Percentiles rank a stretch among this genome's conserved stretches.
phyloP scores from a whole-genome alignment of 2,329 filamentous ascomycete species.

The Epichloe amarillans region DNA sequence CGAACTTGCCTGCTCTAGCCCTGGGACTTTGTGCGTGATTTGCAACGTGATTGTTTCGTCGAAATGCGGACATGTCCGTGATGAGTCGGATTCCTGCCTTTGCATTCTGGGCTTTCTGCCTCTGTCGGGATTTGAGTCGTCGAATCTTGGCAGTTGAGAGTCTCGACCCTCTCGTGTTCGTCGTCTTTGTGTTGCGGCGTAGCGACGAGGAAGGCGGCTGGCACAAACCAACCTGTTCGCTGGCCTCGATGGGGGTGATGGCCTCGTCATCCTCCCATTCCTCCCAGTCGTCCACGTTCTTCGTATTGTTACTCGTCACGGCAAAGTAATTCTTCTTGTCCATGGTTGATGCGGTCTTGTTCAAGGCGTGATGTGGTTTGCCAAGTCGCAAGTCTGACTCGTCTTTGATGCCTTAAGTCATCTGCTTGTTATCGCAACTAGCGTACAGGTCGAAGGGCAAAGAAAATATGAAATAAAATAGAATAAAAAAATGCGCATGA shows the following conservation, averaged over 20 bases:
- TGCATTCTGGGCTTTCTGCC: conserved; percentile 47
- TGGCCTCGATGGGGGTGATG: conserved; percentile 25
- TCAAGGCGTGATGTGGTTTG: background rate
- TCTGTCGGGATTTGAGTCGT: conserved; percentile 43
- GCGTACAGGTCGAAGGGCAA: background rate
- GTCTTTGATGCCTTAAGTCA: background rate
- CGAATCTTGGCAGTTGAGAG: conserved; percentile 27
- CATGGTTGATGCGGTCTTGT: conserved; percentile 4
- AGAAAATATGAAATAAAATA: background rate
- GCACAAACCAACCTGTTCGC: conserved; percentile 18
- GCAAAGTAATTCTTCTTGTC: background rate
- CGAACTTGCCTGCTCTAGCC: conserved; percentile 32
- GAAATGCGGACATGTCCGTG: conserved; percentile 50
- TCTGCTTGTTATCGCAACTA: background rate
- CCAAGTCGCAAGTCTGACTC: background rate
- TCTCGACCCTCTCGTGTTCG: conserved; percentile 16
- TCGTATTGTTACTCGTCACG: background rate
- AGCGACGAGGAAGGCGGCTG: conserved; percentile 8
- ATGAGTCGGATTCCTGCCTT: conserved; percentile 54
- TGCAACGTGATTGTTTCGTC: conserved; percentile 25
- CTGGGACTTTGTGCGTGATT: conserved; percentile 18
- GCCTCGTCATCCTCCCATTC: conserved; percentile 39
- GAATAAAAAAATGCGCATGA: background rate
- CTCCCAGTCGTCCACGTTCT: conserved; percentile 34
- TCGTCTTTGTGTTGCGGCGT: conserved; percentile 7